Evolutionary conservation across 768 basidiomycete genomes (phyloP), one percentile per base, ranked within the genome.

Genomic region (Polyporus arcularius): DNA sequence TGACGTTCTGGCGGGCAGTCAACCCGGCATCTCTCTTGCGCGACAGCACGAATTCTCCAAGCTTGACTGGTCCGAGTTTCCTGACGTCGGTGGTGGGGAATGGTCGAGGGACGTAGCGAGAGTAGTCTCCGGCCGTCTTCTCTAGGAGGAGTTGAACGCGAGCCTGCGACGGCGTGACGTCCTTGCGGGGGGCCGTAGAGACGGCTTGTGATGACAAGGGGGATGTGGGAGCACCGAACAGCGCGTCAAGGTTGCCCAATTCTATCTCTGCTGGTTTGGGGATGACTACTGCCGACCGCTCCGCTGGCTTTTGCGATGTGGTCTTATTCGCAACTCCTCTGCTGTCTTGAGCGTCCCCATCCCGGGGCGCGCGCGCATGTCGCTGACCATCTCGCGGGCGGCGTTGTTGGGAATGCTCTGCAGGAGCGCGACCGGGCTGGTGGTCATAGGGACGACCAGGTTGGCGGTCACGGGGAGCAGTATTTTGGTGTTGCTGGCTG

Each of bases 41-140:
- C 4, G 78, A 76, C 60, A 87, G 70, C 49, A 73, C 70, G 26
- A 82, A 71, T 12, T 71, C 71, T 21, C 83, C 81, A 21, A 79
- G 74, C 35, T 76, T 75, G 31, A 80, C 55, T 5, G 82, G 76
- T 42, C 78, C 77, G n/a, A 80, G 69, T 51, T 73, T 60, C 40
- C 64, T 70, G 40, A 71, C 56, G 9, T 67, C 66, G 26, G 68
- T 51, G 47, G 68, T 79, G 46, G 67, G 63, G 8, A 70, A 64
- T 28, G 64, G 48, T 11, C 60, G 57, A 9, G 77, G 73, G 47
- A 80, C 68, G 62, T 80, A 82, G 40, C 77, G 77, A 15, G 78
- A 72, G 65, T 88, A 88, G 63, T 84, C 80, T 31, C 85, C 84
- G 4, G 75, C 81, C 15, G 72, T 60, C 28, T 49, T 58, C 66